Percentiles rank a stretch among this genome's conserved stretches.
Evolutionary conservation across 1,139 yeast genomes (phyloP).

Genomic region (Eremothecium cymbalariae): DNA sequence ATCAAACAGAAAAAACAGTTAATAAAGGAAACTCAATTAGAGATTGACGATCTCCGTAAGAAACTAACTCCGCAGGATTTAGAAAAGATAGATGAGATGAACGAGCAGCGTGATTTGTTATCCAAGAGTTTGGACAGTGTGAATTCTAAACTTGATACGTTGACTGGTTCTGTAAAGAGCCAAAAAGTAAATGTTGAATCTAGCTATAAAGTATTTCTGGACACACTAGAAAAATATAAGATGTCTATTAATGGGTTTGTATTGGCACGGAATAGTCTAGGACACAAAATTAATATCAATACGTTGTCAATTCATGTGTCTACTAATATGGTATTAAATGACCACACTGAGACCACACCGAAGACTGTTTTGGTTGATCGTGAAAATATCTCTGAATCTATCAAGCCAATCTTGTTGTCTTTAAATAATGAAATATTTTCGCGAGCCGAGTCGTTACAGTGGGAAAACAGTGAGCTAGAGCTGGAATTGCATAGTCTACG

Average conservation of each 20-base stretch:
- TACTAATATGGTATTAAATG: conserved; percentile 30
- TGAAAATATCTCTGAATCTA: conserved; percentile 9
- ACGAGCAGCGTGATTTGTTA: conserved; percentile 43
- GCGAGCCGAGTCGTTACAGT: conserved; percentile 48
- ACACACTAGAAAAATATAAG: conserved; percentile 49
- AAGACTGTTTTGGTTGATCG: conserved; percentile 30
- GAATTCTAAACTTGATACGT: conserved; percentile 37
- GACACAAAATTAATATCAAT: conserved; percentile 26
- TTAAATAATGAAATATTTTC: conserved; percentile 43
- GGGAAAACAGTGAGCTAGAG: conserved; percentile 51
- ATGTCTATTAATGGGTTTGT: conserved; percentile 44
- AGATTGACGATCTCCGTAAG: conserved; percentile 40
- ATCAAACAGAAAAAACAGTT: conserved; percentile 42
- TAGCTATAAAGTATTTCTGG: conserved; percentile 44
- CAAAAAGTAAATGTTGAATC: conserved; percentile 44
- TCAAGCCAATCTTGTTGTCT: conserved; percentile 34
- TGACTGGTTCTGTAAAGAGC: conserved; percentile 35
- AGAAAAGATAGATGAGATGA: conserved; percentile 53
- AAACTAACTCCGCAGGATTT: conserved; percentile 50
- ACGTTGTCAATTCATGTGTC: conserved; percentile 28
- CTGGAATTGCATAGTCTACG: conserved; percentile 50
- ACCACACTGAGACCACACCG: conserved; percentile 21
- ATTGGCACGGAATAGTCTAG: conserved; percentile 26
- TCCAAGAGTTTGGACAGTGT: conserved; percentile 48
- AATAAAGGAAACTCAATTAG: conserved; percentile 38